These are phyloP conservation scores for Penicillium concentricum DNA, from an alignment of 2,329 filamentous ascomycete species.

Conservation along the genomic window DNA sequence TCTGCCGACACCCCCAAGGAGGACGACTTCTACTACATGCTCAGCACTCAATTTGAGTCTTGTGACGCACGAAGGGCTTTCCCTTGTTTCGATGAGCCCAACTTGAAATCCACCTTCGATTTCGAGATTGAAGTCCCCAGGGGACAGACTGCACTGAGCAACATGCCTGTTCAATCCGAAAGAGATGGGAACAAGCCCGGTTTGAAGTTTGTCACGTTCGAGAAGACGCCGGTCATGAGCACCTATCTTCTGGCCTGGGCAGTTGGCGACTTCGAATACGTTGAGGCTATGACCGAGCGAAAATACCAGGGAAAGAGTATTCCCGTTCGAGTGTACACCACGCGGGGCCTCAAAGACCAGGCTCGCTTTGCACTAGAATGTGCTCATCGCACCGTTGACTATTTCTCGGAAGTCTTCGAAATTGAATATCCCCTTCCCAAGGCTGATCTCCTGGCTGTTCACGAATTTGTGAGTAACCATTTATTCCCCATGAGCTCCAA, in stretches of 20 bases:
- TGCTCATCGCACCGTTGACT: conserved; percentile 90
- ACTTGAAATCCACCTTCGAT: conserved; percentile 94
- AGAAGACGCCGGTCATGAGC: conserved; percentile 85
- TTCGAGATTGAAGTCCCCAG: conserved; percentile 88
- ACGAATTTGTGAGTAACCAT: conserved; percentile 73
- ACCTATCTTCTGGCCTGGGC: conserved; percentile 90
- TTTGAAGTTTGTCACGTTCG: conserved; percentile 70
- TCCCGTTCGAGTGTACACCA: conserved; percentile 94
- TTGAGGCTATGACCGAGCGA: conserved; percentile 85
- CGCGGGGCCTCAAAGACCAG: conserved; percentile 88
- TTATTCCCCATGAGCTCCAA: background rate
- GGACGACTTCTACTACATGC: conserved; percentile 65
- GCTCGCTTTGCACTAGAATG: conserved; percentile 86
- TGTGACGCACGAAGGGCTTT: conserved; percentile 94
- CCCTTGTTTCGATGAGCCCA: conserved; percentile 97
- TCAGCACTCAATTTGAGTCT: conserved; percentile 96
- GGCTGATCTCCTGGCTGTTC: conserved; percentile 83
- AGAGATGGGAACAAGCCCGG: conserved; percentile 66
- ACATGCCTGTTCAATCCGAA: conserved; percentile 84
- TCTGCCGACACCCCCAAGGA: conserved; percentile 75
- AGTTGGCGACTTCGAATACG: conserved; percentile 93
- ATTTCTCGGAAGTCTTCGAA: conserved; percentile 90
- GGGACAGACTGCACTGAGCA: conserved; percentile 84
- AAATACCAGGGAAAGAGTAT: conserved; percentile 88
- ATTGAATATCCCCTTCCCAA: conserved; percentile 94